phyloP scores from a whole-genome alignment of 768 basidiomycete genomes.

The Leccinum uliginosum region DNA sequence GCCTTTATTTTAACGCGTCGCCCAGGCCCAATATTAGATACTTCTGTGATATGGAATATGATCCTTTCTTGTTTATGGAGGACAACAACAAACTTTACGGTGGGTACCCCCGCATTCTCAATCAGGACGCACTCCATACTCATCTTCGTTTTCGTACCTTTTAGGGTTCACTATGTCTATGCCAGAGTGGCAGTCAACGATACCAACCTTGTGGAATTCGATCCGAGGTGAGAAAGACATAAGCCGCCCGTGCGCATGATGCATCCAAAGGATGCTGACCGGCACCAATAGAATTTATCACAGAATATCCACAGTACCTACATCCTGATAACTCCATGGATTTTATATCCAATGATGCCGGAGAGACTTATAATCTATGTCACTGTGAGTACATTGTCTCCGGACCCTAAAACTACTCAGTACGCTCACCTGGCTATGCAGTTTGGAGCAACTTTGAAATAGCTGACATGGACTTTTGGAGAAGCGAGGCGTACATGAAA shows the following conservation, averaged over 20 bases:
- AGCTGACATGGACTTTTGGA: conserved; percentile 78
- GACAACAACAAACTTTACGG: conserved; percentile 51
- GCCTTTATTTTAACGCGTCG: neutral
- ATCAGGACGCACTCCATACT: neutral
- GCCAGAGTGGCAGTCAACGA: conserved; percentile 61
- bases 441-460: conserved; percentile 97
- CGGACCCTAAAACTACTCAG: neutral
- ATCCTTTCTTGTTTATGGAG: conserved; percentile 56
- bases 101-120: conserved; percentile 4
- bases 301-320: conserved; percentile 50
- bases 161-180: conserved; percentile 60
- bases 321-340: conserved; percentile 54
- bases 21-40: conserved; percentile 46
- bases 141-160: neutral
- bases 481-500: conserved; percentile 73
- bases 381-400: conserved; percentile 44
- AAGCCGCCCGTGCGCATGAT: conserved; percentile 10
- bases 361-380: conserved; percentile 60
- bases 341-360: conserved; percentile 65
- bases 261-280: conserved; percentile 24
- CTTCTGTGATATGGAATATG: conserved; percentile 48
- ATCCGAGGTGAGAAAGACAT: conserved; percentile 45
- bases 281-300: conserved; percentile 50
- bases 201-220: conserved; percentile 58
- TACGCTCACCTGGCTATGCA: conserved; percentile 24